A percentile compares a stretch with the other conserved stretches of the same genome.
Evolutionary conservation across 2,329 filamentous ascomycete genomes (phyloP).

Genomic region (Thermoascus crustaceus): DNA sequence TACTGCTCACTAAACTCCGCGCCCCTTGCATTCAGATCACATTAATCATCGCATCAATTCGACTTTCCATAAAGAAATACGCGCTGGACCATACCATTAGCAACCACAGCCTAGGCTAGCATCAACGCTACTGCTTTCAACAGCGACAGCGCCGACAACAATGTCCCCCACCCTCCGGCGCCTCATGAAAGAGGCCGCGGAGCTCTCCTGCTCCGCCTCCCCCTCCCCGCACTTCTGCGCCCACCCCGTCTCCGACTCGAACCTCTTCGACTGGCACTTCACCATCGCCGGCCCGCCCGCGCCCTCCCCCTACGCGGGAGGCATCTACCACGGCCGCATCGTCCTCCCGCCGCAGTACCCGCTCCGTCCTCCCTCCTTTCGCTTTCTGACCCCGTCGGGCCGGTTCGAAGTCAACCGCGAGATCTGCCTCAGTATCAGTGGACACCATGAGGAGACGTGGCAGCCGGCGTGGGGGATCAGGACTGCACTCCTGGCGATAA

Average conservation of each 20-base stretch:
- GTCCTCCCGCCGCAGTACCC: constrained; percentile 84
- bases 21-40: no score
- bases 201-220: constrained; percentile 65
- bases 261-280: constrained; percentile 99
- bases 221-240: constrained; percentile 83
- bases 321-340: constrained; percentile 94
- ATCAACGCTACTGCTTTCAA: no score
- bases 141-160: no score
- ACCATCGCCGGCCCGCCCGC: constrained; percentile 83
- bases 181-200: constrained; percentile 72
- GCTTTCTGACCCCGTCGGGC: constrained; percentile 84
- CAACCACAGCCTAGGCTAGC: no score
- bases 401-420: constrained; percentile 95
- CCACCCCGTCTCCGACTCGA: constrained; percentile 66
- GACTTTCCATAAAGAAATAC: no score
- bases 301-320: constrained; percentile 65
- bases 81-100: no score
- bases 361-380: constrained; percentile 86
- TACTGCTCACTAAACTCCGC: no score
- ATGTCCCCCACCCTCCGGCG: constrained; percentile 29
- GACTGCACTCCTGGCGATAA: constrained; percentile 70
- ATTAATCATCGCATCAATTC: no score
- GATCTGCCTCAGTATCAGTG: constrained; percentile 88
- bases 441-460: constrained; percentile 97
- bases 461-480: constrained; percentile 96